phyloP scores from a whole-genome alignment of 2,329 filamentous ascomycete genomes.

The Diaporthe amygdali region DNA sequence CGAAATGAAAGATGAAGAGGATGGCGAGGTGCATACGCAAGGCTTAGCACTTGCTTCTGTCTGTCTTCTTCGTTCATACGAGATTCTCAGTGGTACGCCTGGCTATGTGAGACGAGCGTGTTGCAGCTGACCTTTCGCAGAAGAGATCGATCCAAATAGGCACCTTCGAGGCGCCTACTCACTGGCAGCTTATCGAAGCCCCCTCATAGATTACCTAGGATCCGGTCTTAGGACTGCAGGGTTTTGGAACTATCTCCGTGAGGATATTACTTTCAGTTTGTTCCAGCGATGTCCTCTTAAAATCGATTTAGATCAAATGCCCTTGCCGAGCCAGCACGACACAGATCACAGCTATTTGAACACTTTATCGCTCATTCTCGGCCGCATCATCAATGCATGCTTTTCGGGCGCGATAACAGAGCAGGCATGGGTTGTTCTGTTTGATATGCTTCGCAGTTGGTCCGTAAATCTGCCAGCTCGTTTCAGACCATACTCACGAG shows the following conservation, averaged over 20 bases:
- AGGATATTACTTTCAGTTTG: conserved; percentile 60
- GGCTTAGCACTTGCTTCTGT: conserved; percentile 50
- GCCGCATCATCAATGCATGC: conserved; percentile 46
- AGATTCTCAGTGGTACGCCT: conserved; percentile 48
- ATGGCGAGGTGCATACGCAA: neutral
- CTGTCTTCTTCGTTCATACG: conserved; percentile 53
- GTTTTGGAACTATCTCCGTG: conserved; percentile 57
- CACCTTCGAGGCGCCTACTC: conserved; percentile 54
- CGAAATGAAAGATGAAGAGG: neutral
- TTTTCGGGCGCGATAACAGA: conserved; percentile 31
- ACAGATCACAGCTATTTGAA: conserved; percentile 44
- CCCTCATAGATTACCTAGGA: conserved; percentile 28
- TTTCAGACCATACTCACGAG: conserved; percentile 38
- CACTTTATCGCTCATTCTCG: conserved; percentile 46
- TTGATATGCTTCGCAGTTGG: conserved; percentile 37
- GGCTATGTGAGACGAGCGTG: no score
- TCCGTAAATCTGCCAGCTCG: conserved; percentile 34
- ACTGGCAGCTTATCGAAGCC: conserved; percentile 38
- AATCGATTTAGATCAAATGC: conserved; percentile 39
- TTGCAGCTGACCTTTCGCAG: conserved; percentile 27
- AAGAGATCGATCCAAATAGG: conserved; percentile 46
- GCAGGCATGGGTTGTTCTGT: conserved; percentile 29
- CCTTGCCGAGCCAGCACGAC: conserved; percentile 14
- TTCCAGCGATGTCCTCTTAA: conserved; percentile 47
- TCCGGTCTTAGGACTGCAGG: conserved; percentile 44